phyloP scores from a whole-genome alignment of 1,284 basidiomycete genomes.

The Volvariella volvacea region DNA sequence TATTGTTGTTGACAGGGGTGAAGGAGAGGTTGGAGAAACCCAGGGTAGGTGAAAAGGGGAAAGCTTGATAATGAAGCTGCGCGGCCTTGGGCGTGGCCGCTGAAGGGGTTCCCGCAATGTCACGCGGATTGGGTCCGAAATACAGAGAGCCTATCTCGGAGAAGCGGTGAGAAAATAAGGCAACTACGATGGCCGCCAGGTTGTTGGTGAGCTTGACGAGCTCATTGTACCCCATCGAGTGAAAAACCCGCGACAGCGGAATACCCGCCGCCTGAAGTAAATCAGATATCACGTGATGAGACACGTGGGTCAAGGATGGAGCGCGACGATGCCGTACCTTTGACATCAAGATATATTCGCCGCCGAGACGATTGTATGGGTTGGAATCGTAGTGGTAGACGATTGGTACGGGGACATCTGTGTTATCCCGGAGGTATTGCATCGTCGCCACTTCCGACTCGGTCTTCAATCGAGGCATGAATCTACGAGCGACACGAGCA shows the following conservation, averaged over 20 bases:
- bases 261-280: slow-evolving; percentile 56
- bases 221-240: slow-evolving; percentile 54
- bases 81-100: slow-evolving; percentile 33
- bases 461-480: slow-evolving; percentile 77
- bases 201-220: slow-evolving; percentile 60
- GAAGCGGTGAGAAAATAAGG: slow-evolving; percentile 72
- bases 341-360: slow-evolving; percentile 79
- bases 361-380: slow-evolving; percentile 74
- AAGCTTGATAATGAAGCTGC: slow-evolving; percentile 28
- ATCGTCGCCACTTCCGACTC: slow-evolving; percentile 80
- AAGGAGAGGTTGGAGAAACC: slow-evolving; percentile 20
- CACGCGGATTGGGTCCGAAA: slow-evolving; percentile 37
- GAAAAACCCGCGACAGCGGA: slow-evolving; percentile 60
- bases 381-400: slow-evolving; percentile 74
- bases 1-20: neutral
- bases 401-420: slow-evolving; percentile 62
- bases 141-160: slow-evolving; percentile 67
- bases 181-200: slow-evolving; percentile 57
- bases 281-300: slow-evolving; percentile 14
- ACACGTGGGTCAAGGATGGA: slow-evolving; percentile 2
- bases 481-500: slow-evolving; percentile 71
- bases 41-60: slow-evolving; percentile 35
- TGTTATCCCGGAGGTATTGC: slow-evolving; percentile 62
- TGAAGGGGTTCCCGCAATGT: slow-evolving; percentile 17
- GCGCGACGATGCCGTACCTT: slow-evolving; percentile 41